Evolutionary conservation across 768 basidiomycete genomes (phyloP), one percentile per base, ranked within the genome.

Genomic region (Solioccasus polychromus): DNA sequence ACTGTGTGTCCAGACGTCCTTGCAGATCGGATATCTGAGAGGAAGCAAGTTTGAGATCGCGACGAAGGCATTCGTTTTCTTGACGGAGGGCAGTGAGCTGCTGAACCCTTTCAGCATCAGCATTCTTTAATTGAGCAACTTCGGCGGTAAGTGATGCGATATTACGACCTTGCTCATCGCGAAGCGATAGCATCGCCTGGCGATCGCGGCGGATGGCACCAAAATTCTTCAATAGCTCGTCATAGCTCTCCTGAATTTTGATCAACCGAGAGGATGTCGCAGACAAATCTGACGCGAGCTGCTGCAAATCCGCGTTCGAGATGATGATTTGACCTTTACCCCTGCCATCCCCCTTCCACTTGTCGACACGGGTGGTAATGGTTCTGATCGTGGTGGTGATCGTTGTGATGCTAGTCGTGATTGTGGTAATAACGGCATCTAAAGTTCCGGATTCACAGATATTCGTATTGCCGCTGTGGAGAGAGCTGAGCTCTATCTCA

Each of bases 231-330:
- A 22, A 53, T 15, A 48, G 9, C 8, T 26, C n/a, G 4, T 8
- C 18, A n/a, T 39, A 40, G n/a, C 35, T 26, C 32, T 31, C 18
- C 28, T 36, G 51, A 22, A 54, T 18, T 22, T 28, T 36, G 10
- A 15, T 15, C 26, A 48, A n/a, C 12, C 20, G 35, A 17, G 46
- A 38, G 7, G 42, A 38, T 1, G 53, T 35, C 11, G 7, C 18
- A 25, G 53, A 39, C 6, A 54, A 10, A 1, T 45, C 32, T 3
- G 15, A 29, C 19, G 39, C 39, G 38, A 53, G 22, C 8, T 25
- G 39, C 12, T 53, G 45, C 19, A 53, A 31, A 10, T 53, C 50
- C 22, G 25, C 36, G 34, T 4, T 24, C 18, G 38, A 40, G 45
- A 53, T 32, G 7, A 15, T 44, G 28, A 39, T n/a, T 11, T 34